Percentiles rank a stretch among this genome's conserved stretches.
phyloP scores from a whole-genome alignment of 164 flowering plant species.

The Nelumbo lutea region DNA sequence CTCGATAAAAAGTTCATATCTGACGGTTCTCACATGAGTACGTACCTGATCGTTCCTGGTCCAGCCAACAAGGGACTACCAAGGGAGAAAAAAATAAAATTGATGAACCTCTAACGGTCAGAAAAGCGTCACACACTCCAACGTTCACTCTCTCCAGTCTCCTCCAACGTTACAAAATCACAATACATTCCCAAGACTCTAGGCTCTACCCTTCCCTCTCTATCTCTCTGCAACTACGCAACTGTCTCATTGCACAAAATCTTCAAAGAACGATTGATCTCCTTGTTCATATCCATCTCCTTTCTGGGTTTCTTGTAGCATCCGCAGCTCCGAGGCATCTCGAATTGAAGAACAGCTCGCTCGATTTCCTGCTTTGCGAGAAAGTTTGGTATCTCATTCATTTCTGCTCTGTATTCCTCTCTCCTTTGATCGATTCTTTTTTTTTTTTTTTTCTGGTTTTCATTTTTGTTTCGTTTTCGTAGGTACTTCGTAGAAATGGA shows the following conservation, averaged over 20 bases:
- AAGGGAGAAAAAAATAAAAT: neutral
- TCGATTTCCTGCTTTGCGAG: neutral
- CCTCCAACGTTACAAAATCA: slow-evolving; percentile 18
- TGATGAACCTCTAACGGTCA: slow-evolving; percentile 19
- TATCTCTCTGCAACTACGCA: slow-evolving; percentile 5
- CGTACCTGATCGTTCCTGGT: no score
- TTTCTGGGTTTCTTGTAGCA: neutral
- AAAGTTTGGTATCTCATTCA: neutral
- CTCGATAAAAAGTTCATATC: no score
- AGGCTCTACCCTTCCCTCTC: slow-evolving; percentile 2
- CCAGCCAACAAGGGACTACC: no score
- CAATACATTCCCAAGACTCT: neutral
- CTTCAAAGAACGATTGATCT: neutral
- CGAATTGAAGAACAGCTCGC: neutral
- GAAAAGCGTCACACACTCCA: neutral
- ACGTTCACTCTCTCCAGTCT: neutral
- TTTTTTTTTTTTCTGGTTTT: slow-evolving; percentile 1
- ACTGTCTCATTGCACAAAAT: neutral
- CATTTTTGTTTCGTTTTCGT: neutral
- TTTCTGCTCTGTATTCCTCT: neutral
- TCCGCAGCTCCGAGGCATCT: neutral
- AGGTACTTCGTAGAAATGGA: slow-evolving; percentile 44
- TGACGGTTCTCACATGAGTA: no score
- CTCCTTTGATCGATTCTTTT: neutral
- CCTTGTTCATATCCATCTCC: neutral